Evolutionary conservation across 177 flowering plant species (phyloP).

Genomic region (Vitis hybrid): DNA sequence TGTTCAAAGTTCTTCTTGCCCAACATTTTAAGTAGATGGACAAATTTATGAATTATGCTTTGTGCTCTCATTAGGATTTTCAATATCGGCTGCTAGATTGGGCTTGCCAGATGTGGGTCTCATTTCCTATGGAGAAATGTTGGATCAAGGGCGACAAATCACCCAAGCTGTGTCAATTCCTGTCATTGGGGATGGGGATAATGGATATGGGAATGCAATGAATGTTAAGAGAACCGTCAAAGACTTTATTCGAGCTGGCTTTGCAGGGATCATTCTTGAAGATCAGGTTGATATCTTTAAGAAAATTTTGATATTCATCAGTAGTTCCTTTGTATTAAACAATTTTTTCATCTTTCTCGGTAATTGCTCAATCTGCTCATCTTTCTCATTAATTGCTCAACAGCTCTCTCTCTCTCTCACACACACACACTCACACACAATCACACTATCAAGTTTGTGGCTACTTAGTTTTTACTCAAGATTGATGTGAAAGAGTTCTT

Average conservation of each 20-base stretch:
- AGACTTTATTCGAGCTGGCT: slow-evolving; percentile 83
- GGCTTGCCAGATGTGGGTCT: slow-evolving; percentile 89
- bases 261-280: slow-evolving; percentile 92
- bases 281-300: slow-evolving; percentile 64
- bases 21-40: no score
- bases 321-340: background rate
- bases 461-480: no score
- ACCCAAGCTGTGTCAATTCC: slow-evolving; percentile 88
- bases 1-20: background rate
- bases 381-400: background rate
- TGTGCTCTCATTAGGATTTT: slow-evolving; percentile 56
- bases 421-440: no score
- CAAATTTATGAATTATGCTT: background rate
- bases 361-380: background rate
- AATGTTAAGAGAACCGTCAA: slow-evolving; percentile 95
- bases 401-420: background rate
- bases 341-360: background rate
- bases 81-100: slow-evolving; percentile 81
- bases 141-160: slow-evolving; percentile 85
- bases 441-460: no score
- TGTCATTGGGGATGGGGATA: slow-evolving; percentile 95
- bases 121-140: slow-evolving; percentile 91
- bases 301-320: background rate
- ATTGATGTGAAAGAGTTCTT: no score
- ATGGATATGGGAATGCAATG: slow-evolving; percentile 98